Evolutionary conservation across 495 filamentous ascomycete genomes (phyloP), one percentile per base, ranked within the genome.

Genomic region (Talaromyces ruber): DNA sequence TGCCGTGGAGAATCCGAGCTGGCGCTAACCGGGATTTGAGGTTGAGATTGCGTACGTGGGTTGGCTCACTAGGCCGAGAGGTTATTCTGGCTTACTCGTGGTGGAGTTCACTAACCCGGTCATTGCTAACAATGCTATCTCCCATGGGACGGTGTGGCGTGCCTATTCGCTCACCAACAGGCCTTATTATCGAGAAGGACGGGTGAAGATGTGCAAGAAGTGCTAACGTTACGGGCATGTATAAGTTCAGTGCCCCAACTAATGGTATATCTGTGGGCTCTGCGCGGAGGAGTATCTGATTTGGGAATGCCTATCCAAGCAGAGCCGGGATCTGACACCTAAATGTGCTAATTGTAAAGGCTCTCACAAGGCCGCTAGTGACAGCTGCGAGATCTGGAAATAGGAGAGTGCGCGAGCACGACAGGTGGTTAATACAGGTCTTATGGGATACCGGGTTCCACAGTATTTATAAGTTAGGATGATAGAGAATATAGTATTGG

Each of bases 211-310:
- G 26, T 66, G 58, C 62, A 56, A 50, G 18, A 63, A 66, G 37
- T 68, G 64, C 63, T 53, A 63, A 59, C 66, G 64, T 50, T 63
- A 59, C 4, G 63, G 67, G 61, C 58, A 68, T 56, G 62, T 66
- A 34, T 28, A 66, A 22, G 62, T 61, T 59, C 60, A 66, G 56
- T 65, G 60, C 60, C 62, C 60, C 24, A 52, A 64, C 28, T 7
- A 0, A n/a, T 39, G 37, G 0, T 65, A 25, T 39, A 53, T 26
- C 32, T 68, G 57, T 28, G 56, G 62, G 21, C 53, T 57, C 62
- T 68, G 59, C 28, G 63, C 60, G 28, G 55, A 16, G 25, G 54
- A 28, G 62, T 59, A 68, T 58, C 62, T 54, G 55, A 68, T 64
- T 64, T 68, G 57, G 66, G 61, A 65, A 62, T 68, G 64, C 54